Percentiles rank a stretch among this genome's conserved stretches.
These are phyloP conservation scores for Cordia subcordata DNA, from an alignment of 257 asterid species.

Conservation along the genomic window DNA sequence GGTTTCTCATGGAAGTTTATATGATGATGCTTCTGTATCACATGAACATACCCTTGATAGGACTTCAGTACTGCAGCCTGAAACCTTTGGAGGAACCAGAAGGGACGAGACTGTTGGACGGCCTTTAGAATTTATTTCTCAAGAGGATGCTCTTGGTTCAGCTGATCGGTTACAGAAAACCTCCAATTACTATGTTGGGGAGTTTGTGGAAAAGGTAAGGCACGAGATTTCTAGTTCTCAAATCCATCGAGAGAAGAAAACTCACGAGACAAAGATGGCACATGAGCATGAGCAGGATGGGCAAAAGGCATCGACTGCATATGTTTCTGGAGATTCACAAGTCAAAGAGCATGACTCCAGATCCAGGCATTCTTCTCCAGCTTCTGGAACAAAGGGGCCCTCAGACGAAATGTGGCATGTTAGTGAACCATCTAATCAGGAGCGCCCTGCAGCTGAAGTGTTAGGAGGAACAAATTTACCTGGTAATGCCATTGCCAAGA, in stretches of 20 bases:
- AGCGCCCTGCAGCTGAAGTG: conserved; percentile 32
- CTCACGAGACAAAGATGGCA: conserved; percentile 26
- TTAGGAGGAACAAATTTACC: conserved; percentile 33
- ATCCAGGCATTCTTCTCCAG: conserved; percentile 32
- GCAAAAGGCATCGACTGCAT: conserved; percentile 13
- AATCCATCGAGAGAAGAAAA: conserved; percentile 40
- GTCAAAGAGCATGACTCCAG: conserved; percentile 34
- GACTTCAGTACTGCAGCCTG: conserved; percentile 18
- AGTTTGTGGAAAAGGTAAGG: conserved; percentile 52
- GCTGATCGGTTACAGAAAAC: conserved; percentile 57
- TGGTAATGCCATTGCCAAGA: conserved; percentile 36
- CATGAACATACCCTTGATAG: conserved; percentile 18
- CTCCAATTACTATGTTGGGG: conserved; percentile 51
- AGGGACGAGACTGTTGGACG: conserved; percentile 24
- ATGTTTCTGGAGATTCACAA: conserved; percentile 40
- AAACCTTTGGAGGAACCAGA: conserved; percentile 14
- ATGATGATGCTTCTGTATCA: conserved; percentile 17
- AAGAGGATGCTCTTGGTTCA: conserved; percentile 54
- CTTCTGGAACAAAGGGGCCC: conserved; percentile 59
- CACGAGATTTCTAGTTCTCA: conserved; percentile 50
- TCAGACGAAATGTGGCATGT: conserved; percentile 80
- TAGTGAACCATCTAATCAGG: conserved; percentile 37
- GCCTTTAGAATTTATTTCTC: conserved; percentile 20
- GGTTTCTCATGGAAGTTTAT: conserved; percentile 25
- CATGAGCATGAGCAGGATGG: conserved; percentile 27